Evolutionary conservation across 1,284 basidiomycete species (phyloP), one percentile per base, ranked within the genome.

Genomic region (Singerocomus rubriflavus): DNA sequence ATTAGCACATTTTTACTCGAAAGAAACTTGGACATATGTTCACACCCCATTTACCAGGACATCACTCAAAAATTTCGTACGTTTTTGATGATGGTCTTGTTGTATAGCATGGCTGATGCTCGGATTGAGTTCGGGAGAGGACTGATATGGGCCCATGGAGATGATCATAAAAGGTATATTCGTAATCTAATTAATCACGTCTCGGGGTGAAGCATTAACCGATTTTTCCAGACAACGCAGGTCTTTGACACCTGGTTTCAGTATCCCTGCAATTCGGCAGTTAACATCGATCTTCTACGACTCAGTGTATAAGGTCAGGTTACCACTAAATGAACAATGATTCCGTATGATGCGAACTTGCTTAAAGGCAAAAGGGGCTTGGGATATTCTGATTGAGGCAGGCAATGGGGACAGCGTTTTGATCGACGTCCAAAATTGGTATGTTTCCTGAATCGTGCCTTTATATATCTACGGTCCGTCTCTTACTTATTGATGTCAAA

Each of bases 381-480:
- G 81, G 81, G 79, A 83, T 44, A 55, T 61, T 6, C 58, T 72
- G n/a, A 55, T 82, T 2, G 73, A 76, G 25, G 59, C 70, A 0
- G 58, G 51, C 7, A 69, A 63, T 29, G 64, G 63, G 13, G 59
- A 56, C 0, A 14, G 37, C n/a, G 29, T 50, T 5, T 50, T 77
- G 10, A 78, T 84, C 21, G 79, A 84, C 17, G 79, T 82, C 5
- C 75, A 83, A 11, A 48, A 21, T 9, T 61, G 58, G 58, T 61
- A 10, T 8, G 29, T 8, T 30, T 11, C 11, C 6, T 7, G 29
- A 7, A 30, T 30, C 29, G 29, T 7, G 2, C 21, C 4, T 21
- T 21, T 21, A 4, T 21, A 4, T 21, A 2, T 30, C 29, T 30
- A 7, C 29, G 2, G 8, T 30, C 29, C 2, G 11, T 8, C 8